Conservation (phyloP, 2,329 filamentous ascomycete species). For the Fusarium pseudograminearum region DNA sequence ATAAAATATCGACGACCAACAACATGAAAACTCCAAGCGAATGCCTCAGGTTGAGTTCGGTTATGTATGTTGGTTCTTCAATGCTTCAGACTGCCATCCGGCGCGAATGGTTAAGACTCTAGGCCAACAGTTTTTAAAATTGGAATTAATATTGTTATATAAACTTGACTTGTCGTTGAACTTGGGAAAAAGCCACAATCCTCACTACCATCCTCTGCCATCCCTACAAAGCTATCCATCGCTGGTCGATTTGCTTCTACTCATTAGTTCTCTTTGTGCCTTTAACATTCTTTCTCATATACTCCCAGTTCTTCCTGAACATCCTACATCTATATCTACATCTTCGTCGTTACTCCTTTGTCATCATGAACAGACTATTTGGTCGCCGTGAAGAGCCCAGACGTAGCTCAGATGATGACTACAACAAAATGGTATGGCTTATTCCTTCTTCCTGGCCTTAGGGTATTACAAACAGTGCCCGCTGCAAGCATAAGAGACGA, state of each 20-base stretch:
- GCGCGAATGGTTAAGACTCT: neutral
- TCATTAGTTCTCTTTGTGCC: neutral
- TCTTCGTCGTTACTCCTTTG: too few relatives aligned
- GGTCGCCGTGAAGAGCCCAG: neutral
- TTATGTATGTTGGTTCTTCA: neutral
- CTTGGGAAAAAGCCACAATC: neutral
- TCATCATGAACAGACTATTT: neutral
- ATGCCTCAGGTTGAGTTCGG: neutral
- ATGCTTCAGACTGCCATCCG: too few relatives aligned
- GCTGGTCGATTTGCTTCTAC: neutral
- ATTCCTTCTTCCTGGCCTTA: too few relatives aligned
- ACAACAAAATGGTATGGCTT: slow-evolving; percentile 2
- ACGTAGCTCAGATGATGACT: slow-evolving; percentile 17
- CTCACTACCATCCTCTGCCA: neutral
- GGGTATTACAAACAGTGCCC: too few relatives aligned
- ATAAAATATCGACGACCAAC: neutral
- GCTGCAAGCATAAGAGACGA: too few relatives aligned
- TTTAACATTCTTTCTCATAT: neutral
- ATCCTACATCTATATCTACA: too few relatives aligned
- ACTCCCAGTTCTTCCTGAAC: rapidly evolving
- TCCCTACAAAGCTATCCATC: neutral
- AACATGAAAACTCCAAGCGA: too few relatives aligned
- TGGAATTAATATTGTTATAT: neutral
- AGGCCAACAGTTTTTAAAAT: neutral
- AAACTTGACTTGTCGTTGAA: neutral